Evolutionary conservation across 2,329 filamentous ascomycete species (phyloP), one percentile per base, ranked within the genome.

Genomic region (Penicillium sp.): DNA sequence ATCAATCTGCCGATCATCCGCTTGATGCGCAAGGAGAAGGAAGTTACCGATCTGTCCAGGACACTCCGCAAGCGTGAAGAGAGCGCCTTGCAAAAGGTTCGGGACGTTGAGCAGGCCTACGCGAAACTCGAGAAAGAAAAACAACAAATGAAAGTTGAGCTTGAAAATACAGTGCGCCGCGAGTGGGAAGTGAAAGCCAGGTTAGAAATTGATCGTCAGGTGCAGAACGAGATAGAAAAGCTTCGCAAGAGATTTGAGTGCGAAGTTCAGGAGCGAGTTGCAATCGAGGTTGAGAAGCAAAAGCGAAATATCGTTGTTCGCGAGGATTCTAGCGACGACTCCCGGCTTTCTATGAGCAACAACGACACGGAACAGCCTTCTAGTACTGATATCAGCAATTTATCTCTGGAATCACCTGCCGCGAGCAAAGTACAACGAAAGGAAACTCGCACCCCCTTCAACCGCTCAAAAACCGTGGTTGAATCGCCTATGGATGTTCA

Each of bases 121-220:
- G 75, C 77, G 24, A 77, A 74, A 22, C 61, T 87, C 7, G 85
- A 91, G 57, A 74, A 78, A 12, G 85, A 91, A 53, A 84, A 80
- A 64, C 72, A 77, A 17, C 69, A 77, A 19, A 80, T 87, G 56
- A 81, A 83, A 45, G 77, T 80, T 13, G 87, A 94, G 61, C 78
- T 95, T 32, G 87, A 95, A 60, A 78, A 79, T 24, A 81, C 81
- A 13, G 68, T 96, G 50, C 82, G 89, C 56, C 81, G 88, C 61
- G 91, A 97, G 67, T 98, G 93, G 93, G 91, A 97, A 66, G 84
- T 95, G 49, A 95, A 94, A 70, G 93, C 91, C 1, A 82, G 88
- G 8, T 73, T 96, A 33, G 91, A 96, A 65, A 97, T 97, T 58
- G 88, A 95, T 64, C 84, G 88, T n/a, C 84, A 89, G 54, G 77